Evolutionary conservation across 2,329 filamentous ascomycete genomes (phyloP).

Genomic region (Penicillium expansum): DNA sequence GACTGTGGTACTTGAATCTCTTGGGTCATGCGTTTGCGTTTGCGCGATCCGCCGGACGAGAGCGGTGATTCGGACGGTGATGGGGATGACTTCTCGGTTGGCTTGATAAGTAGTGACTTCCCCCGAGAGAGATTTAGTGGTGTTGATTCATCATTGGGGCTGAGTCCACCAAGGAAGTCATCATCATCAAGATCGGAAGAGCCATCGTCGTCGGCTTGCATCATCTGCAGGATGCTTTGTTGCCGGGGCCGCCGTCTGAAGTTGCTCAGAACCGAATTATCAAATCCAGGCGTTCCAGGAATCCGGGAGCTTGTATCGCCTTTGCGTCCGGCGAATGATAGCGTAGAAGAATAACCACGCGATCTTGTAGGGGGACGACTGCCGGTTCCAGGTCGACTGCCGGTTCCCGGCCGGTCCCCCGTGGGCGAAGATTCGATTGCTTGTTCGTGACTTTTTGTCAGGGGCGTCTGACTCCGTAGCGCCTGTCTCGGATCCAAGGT

Average conservation of each 20-base stretch:
- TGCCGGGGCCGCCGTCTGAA: constrained; percentile 46
- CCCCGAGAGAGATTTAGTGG: constrained; percentile 39
- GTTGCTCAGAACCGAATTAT: constrained; percentile 45
- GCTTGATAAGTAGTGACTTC: constrained; percentile 29
- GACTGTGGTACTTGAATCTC: constrained; percentile 29
- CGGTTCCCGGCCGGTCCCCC: constrained; percentile 32
- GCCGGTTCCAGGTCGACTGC: constrained; percentile 34
- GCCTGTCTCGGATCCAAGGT: constrained; percentile 20
- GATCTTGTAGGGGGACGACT: constrained; percentile 38
- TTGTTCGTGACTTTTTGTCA: constrained; percentile 31
- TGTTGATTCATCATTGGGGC: constrained; percentile 47
- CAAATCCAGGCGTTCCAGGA: constrained; percentile 43
- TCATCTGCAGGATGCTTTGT: constrained; percentile 46
- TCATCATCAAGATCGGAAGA: constrained; percentile 40
- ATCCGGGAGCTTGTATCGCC: constrained; percentile 36
- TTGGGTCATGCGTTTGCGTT: constrained; percentile 35
- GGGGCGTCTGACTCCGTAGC: constrained; percentile 32
- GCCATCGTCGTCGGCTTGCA: constrained; percentile 43
- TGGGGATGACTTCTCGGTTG: constrained; percentile 14
- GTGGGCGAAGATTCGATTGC: constrained; percentile 38
- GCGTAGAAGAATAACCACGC: constrained; percentile 41
- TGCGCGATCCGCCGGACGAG: constrained; percentile 33
- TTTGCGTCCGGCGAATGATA: constrained; percentile 39
- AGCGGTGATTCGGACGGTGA: constrained; percentile 28
- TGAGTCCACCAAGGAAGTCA: constrained; percentile 44